A percentile compares a stretch with the other conserved stretches of the same genome.
phyloP scores from a whole-genome alignment of 768 basidiomycete species.

The Tylopilus intermedius region DNA sequence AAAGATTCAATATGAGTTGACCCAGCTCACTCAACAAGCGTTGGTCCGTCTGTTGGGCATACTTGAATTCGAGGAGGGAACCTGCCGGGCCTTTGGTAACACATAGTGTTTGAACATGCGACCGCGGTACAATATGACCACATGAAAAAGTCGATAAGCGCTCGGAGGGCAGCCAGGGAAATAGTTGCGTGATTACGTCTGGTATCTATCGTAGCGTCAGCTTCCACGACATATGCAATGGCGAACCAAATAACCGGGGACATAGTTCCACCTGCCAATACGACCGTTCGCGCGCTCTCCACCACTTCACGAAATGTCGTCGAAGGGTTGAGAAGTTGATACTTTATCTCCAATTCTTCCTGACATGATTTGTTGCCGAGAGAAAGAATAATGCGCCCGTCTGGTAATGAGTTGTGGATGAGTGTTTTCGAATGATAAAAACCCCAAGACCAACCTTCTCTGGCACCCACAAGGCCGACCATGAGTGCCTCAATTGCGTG shows the following conservation, averaged over 20 bases:
- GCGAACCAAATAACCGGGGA: constrained; percentile 64
- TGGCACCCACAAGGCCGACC: constrained; percentile 68
- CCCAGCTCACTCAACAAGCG: constrained; percentile 76
- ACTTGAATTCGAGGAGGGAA: constrained; percentile 75
- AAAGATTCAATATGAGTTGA: constrained; percentile 74
- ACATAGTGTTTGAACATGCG: constrained; percentile 73
- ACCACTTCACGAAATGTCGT: constrained; percentile 83
- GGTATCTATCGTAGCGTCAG: constrained; percentile 53
- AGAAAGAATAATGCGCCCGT: constrained; percentile 70
- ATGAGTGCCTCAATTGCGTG: constrained; percentile 78
- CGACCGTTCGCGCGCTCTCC: constrained; percentile 73
- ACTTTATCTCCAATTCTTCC: constrained; percentile 65
- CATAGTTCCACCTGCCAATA: constrained; percentile 97
- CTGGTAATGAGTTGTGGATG: constrained; percentile 34
- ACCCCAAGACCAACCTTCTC: constrained; percentile 48
- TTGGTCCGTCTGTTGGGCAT: constrained; percentile 62
- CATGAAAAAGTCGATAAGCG: constrained; percentile 82
- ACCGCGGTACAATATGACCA: constrained; percentile 82
- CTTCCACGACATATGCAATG: background rate
- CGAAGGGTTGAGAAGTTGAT: constrained; percentile 89
- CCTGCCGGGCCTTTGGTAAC: constrained; percentile 73
- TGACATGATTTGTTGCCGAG: constrained; percentile 35
- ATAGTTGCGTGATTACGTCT: constrained; percentile 81
- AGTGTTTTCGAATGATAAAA: background rate
- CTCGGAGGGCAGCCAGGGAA: constrained; percentile 56